Base-by-base conservation (phyloP, 2,329 filamentous ascomycete genomes). In the Clonostachys chloroleuca region DNA sequence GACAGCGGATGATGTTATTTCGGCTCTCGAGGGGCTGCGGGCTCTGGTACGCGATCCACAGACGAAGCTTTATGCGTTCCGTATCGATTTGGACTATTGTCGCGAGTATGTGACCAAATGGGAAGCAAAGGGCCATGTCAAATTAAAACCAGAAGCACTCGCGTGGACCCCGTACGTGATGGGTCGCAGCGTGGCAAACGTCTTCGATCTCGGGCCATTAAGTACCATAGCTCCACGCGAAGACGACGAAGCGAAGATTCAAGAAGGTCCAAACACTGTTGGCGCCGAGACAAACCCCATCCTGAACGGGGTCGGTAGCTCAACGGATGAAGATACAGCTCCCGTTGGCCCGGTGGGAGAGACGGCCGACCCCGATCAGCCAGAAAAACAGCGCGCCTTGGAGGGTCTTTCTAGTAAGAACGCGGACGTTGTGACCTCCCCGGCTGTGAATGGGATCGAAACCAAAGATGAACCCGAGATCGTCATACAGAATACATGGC, bases 141-240 rank as follows among this genome's bases (percentile, higher is more conserved):
- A 84, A 57, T 80, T 99, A 35, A 87, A 94, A 54, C 82, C 87
- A 0, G 83, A 86, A 41, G 84, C 84, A 16, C 76, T 99, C 24
- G 86, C 92, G 12, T 99, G 94, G 94, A 96, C 92, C 13, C 94
- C 94, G 1, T 99, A 96, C 63, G 84, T 97, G 40, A 97, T 96
- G 91, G 92, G 94, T 24, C 83, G 90, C 52, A 86, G 81, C 63
- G 92, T 87, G 55, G 82, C 87, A 35, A 86, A 86, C 5, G 88
- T 89, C 57, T 92, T 94, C 57, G 90, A 95, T 60, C 80, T 91
- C 44, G 88, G 85, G 6, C 79, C 86, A 7, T 72, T 97, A 47
- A 92, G 89, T 53, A 87, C 92, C 2, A 89, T 97, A 46, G 92
- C 92, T 12, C 90, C 87, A 6, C 83, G 92, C 35, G 91, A 95